Evolutionary conservation across 371 early-diverging fungal genomes (phyloP).

Genomic region (Phascolomyces articulosus): DNA sequence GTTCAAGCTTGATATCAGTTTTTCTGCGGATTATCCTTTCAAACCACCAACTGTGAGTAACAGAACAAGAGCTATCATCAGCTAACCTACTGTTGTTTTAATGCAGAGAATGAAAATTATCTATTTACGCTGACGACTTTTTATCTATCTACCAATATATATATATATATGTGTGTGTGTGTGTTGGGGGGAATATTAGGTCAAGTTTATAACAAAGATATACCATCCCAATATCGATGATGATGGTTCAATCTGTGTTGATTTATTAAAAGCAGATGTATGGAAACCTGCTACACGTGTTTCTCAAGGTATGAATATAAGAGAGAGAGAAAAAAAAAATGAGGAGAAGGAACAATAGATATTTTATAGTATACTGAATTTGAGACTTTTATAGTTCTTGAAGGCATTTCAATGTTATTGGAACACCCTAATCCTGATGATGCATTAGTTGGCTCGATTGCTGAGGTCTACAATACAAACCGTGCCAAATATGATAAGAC

Average conservation of each 20-base stretch:
- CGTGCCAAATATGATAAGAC: constrained; percentile 74
- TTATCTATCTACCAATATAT: too few relatives aligned
- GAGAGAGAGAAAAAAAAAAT: too few relatives aligned
- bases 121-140: too few relatives aligned
- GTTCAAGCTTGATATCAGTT: constrained; percentile 82
- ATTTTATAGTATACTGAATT: too few relatives aligned
- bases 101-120: too few relatives aligned
- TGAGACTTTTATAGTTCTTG: constrained; percentile 59
- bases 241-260: constrained; percentile 79
- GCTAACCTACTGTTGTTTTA: too few relatives aligned
- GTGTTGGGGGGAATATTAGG: constrained; percentile 28
- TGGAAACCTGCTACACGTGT: constrained; percentile 93
- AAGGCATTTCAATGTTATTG: constrained; percentile 71
- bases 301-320: constrained; percentile 42
- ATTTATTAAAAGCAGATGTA: constrained; percentile 82
- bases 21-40: constrained; percentile 91
- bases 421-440: constrained; percentile 92
- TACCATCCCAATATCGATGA: constrained; percentile 96
- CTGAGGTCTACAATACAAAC: constrained; percentile 81
- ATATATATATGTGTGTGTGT: too few relatives aligned
- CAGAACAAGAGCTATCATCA: neutral
- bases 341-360: too few relatives aligned
- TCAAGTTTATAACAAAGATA: constrained; percentile 85
- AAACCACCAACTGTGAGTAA: constrained; percentile 82
- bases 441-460: constrained; percentile 84